A percentile compares a stretch with the other conserved stretches of the same genome.
phyloP scores from a whole-genome alignment of 495 filamentous ascomycete species.

The Neurospora tetraspora region DNA sequence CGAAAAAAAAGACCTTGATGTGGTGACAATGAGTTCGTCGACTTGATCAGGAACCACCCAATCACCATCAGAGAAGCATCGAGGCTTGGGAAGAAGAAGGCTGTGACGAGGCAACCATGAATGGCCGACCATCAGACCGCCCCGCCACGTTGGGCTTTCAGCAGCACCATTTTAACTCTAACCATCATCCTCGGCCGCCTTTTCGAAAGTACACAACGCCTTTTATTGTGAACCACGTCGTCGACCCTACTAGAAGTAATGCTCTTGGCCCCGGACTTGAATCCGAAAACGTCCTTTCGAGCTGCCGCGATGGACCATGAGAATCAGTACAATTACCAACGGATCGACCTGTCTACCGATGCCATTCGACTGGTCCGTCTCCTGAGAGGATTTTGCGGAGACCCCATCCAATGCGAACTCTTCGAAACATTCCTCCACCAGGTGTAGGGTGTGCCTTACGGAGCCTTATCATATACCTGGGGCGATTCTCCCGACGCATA shows the following conservation, averaged over 20 bases:
- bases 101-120: background rate
- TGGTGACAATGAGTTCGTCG: too few species aligned
- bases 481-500: constrained; percentile 4
- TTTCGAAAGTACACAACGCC: background rate
- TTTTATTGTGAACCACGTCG: background rate
- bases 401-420: constrained; percentile 1
- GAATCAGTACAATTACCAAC: background rate
- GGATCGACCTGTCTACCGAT: background rate
- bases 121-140: background rate
- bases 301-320: background rate
- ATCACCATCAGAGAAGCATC: background rate
- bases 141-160: background rate
- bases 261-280: background rate
- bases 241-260: background rate
- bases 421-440: background rate
- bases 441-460: constrained; percentile 7
- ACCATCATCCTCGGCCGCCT: too few species aligned
- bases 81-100: background rate
- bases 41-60: background rate
- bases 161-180: background rate
- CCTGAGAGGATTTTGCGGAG: background rate
- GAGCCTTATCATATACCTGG: constrained; percentile 27
- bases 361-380: background rate
- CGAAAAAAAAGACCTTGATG: too few species aligned
- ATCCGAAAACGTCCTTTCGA: background rate